Evolutionary conservation across 2,329 filamentous ascomycete genomes (phyloP).

Genomic region (Colletotrichum lupini): DNA sequence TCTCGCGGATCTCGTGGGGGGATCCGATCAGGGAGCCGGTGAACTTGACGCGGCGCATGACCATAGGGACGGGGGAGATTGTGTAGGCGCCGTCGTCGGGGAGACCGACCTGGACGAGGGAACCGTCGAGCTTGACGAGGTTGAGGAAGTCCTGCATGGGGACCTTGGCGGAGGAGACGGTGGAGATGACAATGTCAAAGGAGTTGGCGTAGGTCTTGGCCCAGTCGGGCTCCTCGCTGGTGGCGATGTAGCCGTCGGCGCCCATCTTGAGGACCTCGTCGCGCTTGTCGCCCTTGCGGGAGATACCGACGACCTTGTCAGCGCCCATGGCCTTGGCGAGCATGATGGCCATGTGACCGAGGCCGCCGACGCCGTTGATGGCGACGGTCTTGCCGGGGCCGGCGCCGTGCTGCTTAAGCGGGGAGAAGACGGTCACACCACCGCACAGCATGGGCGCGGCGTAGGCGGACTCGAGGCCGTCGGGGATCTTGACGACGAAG

Average conservation of each 20-base stretch:
- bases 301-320: slow-evolving; percentile 71
- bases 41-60: slow-evolving; percentile 64
- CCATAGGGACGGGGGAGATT: slow-evolving; percentile 65
- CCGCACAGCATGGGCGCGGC: slow-evolving; percentile 76
- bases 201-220: slow-evolving; percentile 58
- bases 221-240: slow-evolving; percentile 65
- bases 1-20: slow-evolving; percentile 67
- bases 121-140: slow-evolving; percentile 65
- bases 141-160: slow-evolving; percentile 70
- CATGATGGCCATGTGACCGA: slow-evolving; percentile 76
- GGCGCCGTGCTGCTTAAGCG: slow-evolving; percentile 70
- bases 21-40: slow-evolving; percentile 60
- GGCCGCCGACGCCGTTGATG: slow-evolving; percentile 74
- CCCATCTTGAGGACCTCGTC: slow-evolving; percentile 67
- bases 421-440: slow-evolving; percentile 75
- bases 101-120: slow-evolving; percentile 70
- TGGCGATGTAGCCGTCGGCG: slow-evolving; percentile 60
- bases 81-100: slow-evolving; percentile 50
- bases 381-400: slow-evolving; percentile 76
- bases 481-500: slow-evolving; percentile 64
- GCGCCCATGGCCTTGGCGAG: slow-evolving; percentile 75
- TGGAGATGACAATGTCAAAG: slow-evolving; percentile 70
- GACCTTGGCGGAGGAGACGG: slow-evolving; percentile 54
- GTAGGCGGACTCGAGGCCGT: slow-evolving; percentile 50
- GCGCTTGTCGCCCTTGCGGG: slow-evolving; percentile 62